Conservation (phyloP, 805 yeast species). For the Saccharomycopsis oosterbeekiorum region DNA sequence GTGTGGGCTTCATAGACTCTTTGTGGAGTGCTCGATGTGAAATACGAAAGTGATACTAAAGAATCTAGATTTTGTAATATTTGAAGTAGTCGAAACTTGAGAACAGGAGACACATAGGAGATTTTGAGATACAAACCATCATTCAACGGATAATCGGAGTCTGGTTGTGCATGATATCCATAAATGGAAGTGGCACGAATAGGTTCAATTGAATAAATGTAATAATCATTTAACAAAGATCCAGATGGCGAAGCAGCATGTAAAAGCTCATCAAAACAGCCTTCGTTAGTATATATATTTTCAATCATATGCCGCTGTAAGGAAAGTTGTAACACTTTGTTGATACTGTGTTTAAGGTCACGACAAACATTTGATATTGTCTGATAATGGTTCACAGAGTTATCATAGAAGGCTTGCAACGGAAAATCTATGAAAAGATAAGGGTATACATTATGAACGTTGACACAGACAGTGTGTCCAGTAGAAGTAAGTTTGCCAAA, state of each 20-base stretch:
- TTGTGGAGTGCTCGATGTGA: slow-evolving; percentile 13
- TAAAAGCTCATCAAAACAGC: background rate
- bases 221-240: slow-evolving; percentile 21
- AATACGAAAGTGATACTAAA: background rate
- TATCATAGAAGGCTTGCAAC: background rate
- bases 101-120: slow-evolving; percentile 47
- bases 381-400: background rate
- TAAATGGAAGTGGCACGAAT: slow-evolving; percentile 77
- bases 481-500: slow-evolving; percentile 55
- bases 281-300: background rate
- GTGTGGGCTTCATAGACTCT: slow-evolving; percentile 75
- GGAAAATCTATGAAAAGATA: slow-evolving; percentile 61
- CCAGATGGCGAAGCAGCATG: slow-evolving; percentile 19
- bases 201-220: slow-evolving; percentile 48
- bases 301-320: background rate
- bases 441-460: slow-evolving; percentile 79
- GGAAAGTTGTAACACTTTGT: background rate
- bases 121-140: slow-evolving; percentile 51
- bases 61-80: background rate
- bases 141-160: slow-evolving; percentile 9
- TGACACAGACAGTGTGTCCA: slow-evolving; percentile 53
- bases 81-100: background rate
- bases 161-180: slow-evolving; percentile 64
- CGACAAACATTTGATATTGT: background rate
- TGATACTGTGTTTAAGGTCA: background rate